These are phyloP conservation scores for Amylocarpus encephaloides DNA, from an alignment of 2,329 filamentous ascomycete species.

Conservation along the genomic window DNA sequence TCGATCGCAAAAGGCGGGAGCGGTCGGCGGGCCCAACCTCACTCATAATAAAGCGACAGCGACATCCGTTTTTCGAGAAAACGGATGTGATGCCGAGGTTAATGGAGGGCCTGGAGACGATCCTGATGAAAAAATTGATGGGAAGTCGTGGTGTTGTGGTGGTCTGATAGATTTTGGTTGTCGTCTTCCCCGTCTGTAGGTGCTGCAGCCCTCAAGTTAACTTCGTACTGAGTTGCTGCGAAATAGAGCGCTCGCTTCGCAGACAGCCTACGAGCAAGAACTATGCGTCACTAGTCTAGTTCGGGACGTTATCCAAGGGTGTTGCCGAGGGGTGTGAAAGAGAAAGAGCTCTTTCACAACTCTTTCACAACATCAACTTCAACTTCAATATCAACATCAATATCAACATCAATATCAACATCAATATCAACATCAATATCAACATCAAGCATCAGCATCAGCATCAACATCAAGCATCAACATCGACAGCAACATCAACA, in stretches of 20 bases:
- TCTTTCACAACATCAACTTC: no score
- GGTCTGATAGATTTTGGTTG: slow-evolving; percentile 19
- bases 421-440: no score
- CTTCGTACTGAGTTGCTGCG: not conserved
- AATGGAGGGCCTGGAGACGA: slow-evolving; percentile 33
- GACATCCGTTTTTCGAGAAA: slow-evolving; percentile 64
- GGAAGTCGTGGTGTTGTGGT: slow-evolving; percentile 22
- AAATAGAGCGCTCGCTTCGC: not conserved
- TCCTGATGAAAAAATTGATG: slow-evolving; percentile 19
- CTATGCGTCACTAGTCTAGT: not conserved
- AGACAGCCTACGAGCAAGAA: not conserved
- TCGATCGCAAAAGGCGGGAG: slow-evolving; percentile 59
- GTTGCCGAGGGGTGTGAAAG: not conserved
- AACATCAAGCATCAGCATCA: no score
- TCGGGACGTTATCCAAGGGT: not conserved
- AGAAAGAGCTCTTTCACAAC: not conserved
- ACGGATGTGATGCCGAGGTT: slow-evolving; percentile 43
- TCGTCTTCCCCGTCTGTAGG: not conserved
- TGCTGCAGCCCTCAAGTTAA: not conserved
- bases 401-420: no score
- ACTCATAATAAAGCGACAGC: slow-evolving; percentile 62
- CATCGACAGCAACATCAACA: no score
- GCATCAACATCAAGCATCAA: no score
- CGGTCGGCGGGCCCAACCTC: slow-evolving; percentile 62
- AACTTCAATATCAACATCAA: no score